Evolutionary conservation across 73 alveolate genomes (phyloP), one percentile per base, ranked within the genome.

Genomic region (Symbiodinium natans): DNA sequence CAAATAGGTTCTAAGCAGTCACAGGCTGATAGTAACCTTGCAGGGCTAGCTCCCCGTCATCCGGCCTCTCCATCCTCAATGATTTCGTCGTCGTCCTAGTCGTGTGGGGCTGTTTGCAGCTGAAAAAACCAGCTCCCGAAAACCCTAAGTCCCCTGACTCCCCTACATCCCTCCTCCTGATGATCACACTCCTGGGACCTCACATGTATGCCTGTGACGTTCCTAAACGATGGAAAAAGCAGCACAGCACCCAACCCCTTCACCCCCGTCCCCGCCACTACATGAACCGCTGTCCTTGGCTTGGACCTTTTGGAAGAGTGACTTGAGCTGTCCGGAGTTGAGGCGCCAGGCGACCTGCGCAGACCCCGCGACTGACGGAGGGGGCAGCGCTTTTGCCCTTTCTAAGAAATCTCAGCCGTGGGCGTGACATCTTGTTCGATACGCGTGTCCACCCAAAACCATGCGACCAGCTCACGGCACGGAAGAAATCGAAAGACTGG

Each of bases 291-390:
- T 13, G 46, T 38, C 94, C 94, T 86, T 86, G 83, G 94, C 52
- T 8, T 23, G 17, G 94, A 86, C 63, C 40, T 86, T 86, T 56
- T 86, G 94, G 40, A 52, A 86, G 83, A 86, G 39, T 4, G 94
- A 86, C 83, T 86, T 86, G 63, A 86, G 25, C 36, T 77, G 21
- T 10, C 94, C 94, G 40, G 83, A 52, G 84, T 56, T 86, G 83
- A 86, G 56, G 39, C 94, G 94, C 94, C 94, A 86, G 39, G 94
- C 94, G 54, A 86, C 94, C 94, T 86, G 80, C 39, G 25, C 71
- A 56, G 56, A 34, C 83, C 93, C 48, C 41, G 15, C 74, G 8
- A 1, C 25, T 21, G 17, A 68, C 40, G 21, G 36, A 29, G 75
- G 27, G 75, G 31, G 27, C 34, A 71, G 83, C 34, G 23, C 10